phyloP scores from a whole-genome alignment of 805 yeast species.

The Millerozyma miso region DNA sequence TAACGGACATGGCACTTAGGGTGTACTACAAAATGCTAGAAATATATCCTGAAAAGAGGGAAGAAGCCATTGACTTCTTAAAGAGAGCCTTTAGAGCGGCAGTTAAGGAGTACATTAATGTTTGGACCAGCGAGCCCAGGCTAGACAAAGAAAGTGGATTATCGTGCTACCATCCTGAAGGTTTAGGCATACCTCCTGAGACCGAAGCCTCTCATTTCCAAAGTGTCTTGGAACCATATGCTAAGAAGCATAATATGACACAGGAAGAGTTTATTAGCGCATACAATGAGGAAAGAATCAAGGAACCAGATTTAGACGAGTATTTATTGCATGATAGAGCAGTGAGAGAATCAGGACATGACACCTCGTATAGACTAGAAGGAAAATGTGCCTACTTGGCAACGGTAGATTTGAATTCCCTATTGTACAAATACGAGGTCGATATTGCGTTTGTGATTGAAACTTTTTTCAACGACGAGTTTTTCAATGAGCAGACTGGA shows the following conservation, averaged over 20 bases:
- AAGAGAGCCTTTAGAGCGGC: slow-evolving; percentile 69
- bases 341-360: slow-evolving; percentile 95
- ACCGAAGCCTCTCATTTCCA: slow-evolving; percentile 88
- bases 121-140: slow-evolving; percentile 79
- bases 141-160: slow-evolving; percentile 69
- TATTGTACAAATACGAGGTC: slow-evolving; percentile 82
- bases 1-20: slow-evolving; percentile 84
- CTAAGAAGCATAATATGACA: slow-evolving; percentile 52
- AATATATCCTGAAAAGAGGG: slow-evolving; percentile 30
- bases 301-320: slow-evolving; percentile 81
- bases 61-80: slow-evolving; percentile 55
- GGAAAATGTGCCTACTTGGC: slow-evolving; percentile 87
- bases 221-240: slow-evolving; percentile 63
- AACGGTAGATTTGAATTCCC: slow-evolving; percentile 82
- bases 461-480: slow-evolving; percentile 48
- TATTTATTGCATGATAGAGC: slow-evolving; percentile 91
- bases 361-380: slow-evolving; percentile 85
- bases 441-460: slow-evolving; percentile 72
- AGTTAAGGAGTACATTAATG: slow-evolving; percentile 74
- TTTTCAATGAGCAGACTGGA: slow-evolving; percentile 19
- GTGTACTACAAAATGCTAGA: slow-evolving; percentile 58
- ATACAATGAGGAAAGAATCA: slow-evolving; percentile 63
- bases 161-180: slow-evolving; percentile 87
- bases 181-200: slow-evolving; percentile 94
- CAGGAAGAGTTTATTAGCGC: slow-evolving; percentile 58